These are phyloP conservation scores for Vicia sativa DNA, from an alignment of 306 rosid species.

Conservation along the genomic window DNA sequence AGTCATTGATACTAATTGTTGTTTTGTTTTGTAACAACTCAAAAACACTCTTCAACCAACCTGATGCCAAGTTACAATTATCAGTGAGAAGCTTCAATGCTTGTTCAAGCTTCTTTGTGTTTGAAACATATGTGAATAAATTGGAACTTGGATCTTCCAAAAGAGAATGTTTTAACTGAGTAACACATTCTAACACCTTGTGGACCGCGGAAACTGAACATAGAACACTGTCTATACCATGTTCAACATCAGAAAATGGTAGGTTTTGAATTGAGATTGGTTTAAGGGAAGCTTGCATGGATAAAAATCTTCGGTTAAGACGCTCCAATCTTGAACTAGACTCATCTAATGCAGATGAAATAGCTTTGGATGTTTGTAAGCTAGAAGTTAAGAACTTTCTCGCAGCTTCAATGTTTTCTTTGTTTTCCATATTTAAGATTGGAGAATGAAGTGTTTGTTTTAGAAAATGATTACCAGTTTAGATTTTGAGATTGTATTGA, in stretches of 20 bases:
- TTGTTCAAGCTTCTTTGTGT: constrained; percentile 66
- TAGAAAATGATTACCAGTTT: constrained; percentile 39
- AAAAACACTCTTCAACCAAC: constrained; percentile 65
- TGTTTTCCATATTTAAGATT: constrained; percentile 50
- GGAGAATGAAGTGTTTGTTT: constrained; percentile 28
- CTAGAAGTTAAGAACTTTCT: constrained; percentile 55
- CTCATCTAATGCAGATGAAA: constrained; percentile 52
- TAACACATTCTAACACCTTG: constrained; percentile 54
- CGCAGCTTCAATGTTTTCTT: constrained; percentile 51
- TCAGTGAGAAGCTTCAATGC: constrained; percentile 70
- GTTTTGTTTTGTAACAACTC: constrained; percentile 50
- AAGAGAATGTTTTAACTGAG: constrained; percentile 62
- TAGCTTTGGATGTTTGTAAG: constrained; percentile 55
- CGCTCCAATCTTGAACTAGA: constrained; percentile 57
- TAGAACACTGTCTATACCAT: constrained; percentile 56
- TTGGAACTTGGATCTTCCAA: constrained; percentile 44
- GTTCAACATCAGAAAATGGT: constrained; percentile 43
- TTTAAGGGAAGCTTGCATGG: constrained; percentile 54
- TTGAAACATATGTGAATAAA: constrained; percentile 54
- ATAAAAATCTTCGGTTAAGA: constrained; percentile 45
- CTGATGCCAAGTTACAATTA: constrained; percentile 60
- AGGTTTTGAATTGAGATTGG: constrained; percentile 32
- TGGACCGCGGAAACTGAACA: constrained; percentile 68
- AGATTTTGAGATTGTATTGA: constrained; percentile 37
- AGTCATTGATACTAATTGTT: constrained; percentile 37